Base-by-base conservation (phyloP, 768 basidiomycete genomes). In the Auricularia cornea region DNA sequence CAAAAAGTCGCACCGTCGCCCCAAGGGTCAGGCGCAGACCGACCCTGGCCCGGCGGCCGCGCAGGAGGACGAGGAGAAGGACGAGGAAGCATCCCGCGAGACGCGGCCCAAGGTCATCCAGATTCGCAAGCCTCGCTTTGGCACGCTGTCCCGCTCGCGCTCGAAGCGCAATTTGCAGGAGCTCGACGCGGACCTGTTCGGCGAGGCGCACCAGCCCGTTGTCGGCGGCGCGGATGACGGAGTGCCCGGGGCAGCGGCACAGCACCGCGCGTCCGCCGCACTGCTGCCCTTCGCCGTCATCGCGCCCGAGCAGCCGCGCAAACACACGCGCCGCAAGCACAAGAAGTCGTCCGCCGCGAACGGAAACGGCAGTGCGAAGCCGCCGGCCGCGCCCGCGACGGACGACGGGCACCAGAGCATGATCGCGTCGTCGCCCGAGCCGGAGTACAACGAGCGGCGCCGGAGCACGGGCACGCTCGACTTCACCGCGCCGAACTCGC, bases 201-300 rank as follows among this genome's bases (percentile, higher is more conserved):
- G 54, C 29, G 54, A 57, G 28, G 14, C 28, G 11, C 54, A 31
- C 29, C 54, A 57, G 29, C 54, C 54, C 16, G 30, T 29, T 26
- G 54, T 57, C 12, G 62, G 60, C 29, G 63, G 54, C 16, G 62
- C 20, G 0, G 33, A 20, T 20, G 18, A n/a, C 14, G 29, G 12
- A 32, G 44, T 32, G 40, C 41, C 90, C 91, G 75, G 26, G n/a
- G 40, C 29, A 14, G 90, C 88, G 11, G 90, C 89, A 8, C 80
- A 83, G 62, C 76, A 82, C 60, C 79, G 92, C 28, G 80, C 87
- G 18, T 86, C 84, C 70, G 77, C 77, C 11, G 73, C 76, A 14
- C 73, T 87, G 26, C 79, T 93, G 66, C 91, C 91, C 4, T 93
- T 93, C 70, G 90, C 90, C 8, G 75, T 94, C 57, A 88, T 93